Conservation (phyloP, 2,329 filamentous ascomycete species). For the Arthroderma sp. region DNA sequence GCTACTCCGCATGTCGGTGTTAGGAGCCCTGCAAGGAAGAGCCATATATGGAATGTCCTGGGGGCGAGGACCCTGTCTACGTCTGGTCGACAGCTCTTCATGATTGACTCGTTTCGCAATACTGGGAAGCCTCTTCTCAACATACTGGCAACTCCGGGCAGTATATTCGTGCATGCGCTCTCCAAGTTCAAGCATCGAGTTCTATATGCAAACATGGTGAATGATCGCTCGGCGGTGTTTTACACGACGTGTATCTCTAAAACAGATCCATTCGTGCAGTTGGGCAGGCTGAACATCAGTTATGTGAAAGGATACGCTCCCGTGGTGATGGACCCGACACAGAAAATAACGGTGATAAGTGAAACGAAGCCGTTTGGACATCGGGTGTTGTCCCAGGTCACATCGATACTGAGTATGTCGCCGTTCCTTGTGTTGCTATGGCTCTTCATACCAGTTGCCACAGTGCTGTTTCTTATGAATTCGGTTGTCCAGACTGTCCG, state of each 20-base stretch:
- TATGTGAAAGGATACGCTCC: constrained; percentile 61
- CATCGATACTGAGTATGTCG: constrained; percentile 37
- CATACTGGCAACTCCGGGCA: constrained; percentile 67
- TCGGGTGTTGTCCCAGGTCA: constrained; percentile 8
- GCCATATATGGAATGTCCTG: constrained; percentile 66
- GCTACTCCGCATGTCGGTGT: constrained; percentile 74
- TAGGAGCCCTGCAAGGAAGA: constrained; percentile 54
- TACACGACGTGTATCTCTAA: constrained; percentile 71
- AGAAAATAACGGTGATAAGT: constrained; percentile 19
- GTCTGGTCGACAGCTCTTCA: constrained; percentile 78
- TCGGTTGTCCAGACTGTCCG: constrained; percentile 62
- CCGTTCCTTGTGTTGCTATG: constrained; percentile 53
- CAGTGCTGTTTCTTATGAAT: constrained; percentile 60
- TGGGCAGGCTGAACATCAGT: constrained; percentile 55
- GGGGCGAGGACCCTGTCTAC: constrained; percentile 68
- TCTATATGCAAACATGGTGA: constrained; percentile 75
- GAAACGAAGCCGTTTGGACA: constrained; percentile 13
- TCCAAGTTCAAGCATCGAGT: constrained; percentile 61
- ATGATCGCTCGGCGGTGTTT: constrained; percentile 69
- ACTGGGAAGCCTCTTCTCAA: constrained; percentile 69
- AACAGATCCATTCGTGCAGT: constrained; percentile 61
- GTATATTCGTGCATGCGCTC: constrained; percentile 73
- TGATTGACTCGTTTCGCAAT: constrained; percentile 70
- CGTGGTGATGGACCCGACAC: constrained; percentile 53
- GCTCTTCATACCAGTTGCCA: constrained; percentile 60